Conservation (phyloP, 2,329 filamentous ascomycete genomes). For the Polytolypa hystricis region DNA sequence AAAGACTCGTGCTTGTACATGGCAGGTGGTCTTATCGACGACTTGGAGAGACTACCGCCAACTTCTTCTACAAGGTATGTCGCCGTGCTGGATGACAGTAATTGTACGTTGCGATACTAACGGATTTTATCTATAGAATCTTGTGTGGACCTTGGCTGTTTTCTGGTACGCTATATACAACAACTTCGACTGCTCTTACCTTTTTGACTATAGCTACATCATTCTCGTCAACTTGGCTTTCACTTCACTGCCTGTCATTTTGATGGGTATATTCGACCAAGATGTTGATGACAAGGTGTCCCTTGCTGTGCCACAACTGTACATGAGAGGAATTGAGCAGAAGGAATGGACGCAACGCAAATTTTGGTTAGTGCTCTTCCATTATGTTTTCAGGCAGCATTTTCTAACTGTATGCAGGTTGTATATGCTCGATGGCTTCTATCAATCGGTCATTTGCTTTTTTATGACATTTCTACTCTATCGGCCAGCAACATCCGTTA, state of each 20-base stretch:
- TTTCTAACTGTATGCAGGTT: constrained; percentile 53
- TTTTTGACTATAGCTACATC: constrained; percentile 97
- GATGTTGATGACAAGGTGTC: constrained; percentile 93
- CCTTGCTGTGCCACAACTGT: constrained; percentile 86
- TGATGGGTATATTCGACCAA: constrained; percentile 95
- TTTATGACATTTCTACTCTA: constrained; percentile 85
- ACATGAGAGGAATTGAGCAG: constrained; percentile 88
- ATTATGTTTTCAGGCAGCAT: constrained; percentile 6
- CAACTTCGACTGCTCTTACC: constrained; percentile 91
- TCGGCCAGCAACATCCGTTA: constrained; percentile 55
- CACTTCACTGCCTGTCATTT: constrained; percentile 84
- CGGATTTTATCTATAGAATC: constrained; percentile 48
- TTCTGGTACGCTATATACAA: constrained; percentile 98
- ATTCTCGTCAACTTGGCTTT: constrained; percentile 94
- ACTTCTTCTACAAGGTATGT: constrained; percentile 93
- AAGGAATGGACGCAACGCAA: constrained; percentile 93
- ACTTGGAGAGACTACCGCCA: constrained; percentile 84
- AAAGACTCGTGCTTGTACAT: constrained; percentile 76
- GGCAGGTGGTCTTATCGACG: constrained; percentile 94
- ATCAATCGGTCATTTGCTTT: constrained; percentile 88
- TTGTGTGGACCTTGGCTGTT: constrained; percentile 91
- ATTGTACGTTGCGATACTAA: not conserved
- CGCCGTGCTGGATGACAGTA: not conserved
- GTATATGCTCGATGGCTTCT: constrained; percentile 90
- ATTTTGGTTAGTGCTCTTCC: constrained; percentile 64